Base-by-base conservation (phyloP, 805 yeast genomes). In the Candida tibetensis region DNA sequence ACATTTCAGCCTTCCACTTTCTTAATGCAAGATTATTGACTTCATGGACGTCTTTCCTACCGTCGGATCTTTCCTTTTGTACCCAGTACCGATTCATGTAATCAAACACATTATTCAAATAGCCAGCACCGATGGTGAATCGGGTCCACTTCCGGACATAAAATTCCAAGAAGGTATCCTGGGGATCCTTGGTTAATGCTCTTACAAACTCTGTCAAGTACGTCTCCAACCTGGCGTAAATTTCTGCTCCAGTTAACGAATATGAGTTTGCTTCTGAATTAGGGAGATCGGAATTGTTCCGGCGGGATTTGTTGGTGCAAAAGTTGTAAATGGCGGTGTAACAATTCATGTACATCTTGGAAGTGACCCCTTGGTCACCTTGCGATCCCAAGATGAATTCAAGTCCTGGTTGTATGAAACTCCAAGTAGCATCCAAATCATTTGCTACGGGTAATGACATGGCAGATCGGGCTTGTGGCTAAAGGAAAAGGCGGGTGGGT, bases 1-100 rank as follows among this genome's bases (percentile, higher is more conserved):
- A 91, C 77, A 93, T 75, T 42, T 79, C 77, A 42, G 80, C 79
- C 55, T 85, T 82, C 99, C 99, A 93, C 34, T 86, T 82, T 48
- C 89, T 72, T 36, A 91, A 68, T 36, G 96, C 85, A 46, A 93
- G 70, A 4, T 96, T 88, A 57, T 89, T 82, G 16, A 95, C 95
- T 61, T 93, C 99, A 60, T 81, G 88, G 32, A 93, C 81, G 53
- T 87, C 89, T 46, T 89, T 76, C 53, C 87, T 79, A 13, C 97
- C 97, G 58, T 91, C 97, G 30, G 88, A 84, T 55, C 98, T 76
- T 62, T 91, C 98, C 55, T 95, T 90, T 51, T 85, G 85, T 30
- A 95, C 96, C 99, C 99, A 93, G 64, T 91, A 93, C 45, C 98
- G 77, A 62, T 93, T 93, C 77, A 93, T 81, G 62, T 93, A 93